Evolutionary conservation across 2,329 filamentous ascomycete species (phyloP), one percentile per base, ranked within the genome.

Genomic region (Microsporum ferrugineum): DNA sequence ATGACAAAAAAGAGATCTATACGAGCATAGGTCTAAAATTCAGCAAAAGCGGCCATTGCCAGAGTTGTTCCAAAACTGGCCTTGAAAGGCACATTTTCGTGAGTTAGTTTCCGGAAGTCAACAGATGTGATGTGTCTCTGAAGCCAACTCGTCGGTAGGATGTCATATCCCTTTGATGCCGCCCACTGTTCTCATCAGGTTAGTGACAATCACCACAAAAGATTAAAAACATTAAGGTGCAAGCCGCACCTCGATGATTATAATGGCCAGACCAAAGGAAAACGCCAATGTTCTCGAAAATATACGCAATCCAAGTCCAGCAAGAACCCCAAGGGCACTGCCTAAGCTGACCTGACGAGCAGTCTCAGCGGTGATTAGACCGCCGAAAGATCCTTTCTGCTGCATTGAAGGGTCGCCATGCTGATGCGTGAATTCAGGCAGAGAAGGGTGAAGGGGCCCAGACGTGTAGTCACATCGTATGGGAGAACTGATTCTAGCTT

Each of bases 331-430:
- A 53, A 78, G 63, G 6, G 78, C 73, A 63, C 76, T 77, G 0
- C 77, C 77, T 60, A 78, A 53, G 64, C 75, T 77, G 53, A 78
- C 70, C 66, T 79, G 76, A 14, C 73, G 73, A 67, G 77, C 75
- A 39, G 70, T 73, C 29, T 67, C 67, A 17, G 34, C 67, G 65
- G 62, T 74, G 68, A 63, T 72, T 71, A 58, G 64, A 64, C 8
- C 66, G 39, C 7, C n/a, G 61, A 5, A 6, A 68, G 62, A 38
- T 65, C 68, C 57, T 63, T 51, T 14, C 61, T 64, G 61, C 64
- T 65, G 60, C 66, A 12, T 59, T 63, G 64, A 41, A 10, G 62
- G 39, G 29, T 51, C 34, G 45, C 43, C 17, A 55, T 55, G 31
- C 45, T 53, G 43, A 5, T 29, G 47, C 5, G 33, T 36, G 56